Conservation (phyloP, 1,139 yeast genomes). For the Pneumocystis murina region DNA sequence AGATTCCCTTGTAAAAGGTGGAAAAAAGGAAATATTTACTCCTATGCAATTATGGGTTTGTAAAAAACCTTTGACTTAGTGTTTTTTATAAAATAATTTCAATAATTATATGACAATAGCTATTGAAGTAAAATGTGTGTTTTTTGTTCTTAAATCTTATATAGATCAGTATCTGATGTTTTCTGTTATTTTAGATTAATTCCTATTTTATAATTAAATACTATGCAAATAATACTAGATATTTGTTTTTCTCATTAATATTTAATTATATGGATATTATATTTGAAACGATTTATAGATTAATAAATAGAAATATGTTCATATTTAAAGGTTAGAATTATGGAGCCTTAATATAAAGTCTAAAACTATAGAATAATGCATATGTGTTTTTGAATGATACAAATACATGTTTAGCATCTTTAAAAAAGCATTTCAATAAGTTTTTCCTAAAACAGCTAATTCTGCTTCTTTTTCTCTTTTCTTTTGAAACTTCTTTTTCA, state of each 20-base stretch:
- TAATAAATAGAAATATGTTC: no score
- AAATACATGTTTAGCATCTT: not conserved
- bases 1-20: slow-evolving; percentile 86
- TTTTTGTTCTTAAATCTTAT: not conserved
- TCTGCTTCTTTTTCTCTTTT: slow-evolving; percentile 4
- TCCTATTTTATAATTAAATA: no score
- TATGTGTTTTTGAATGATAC: not conserved
- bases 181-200: no score
- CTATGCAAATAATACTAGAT: no score
- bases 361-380: not conserved
- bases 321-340: no score
- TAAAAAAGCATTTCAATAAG: not conserved
- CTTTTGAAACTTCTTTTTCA: slow-evolving; percentile 6
- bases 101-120: not conserved
- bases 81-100: not conserved
- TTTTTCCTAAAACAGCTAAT: not conserved
- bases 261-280: no score
- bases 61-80: slow-evolving; percentile 15
- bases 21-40: slow-evolving; percentile 58
- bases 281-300: no score
- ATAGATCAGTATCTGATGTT: no score
- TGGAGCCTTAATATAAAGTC: not conserved
- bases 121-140: not conserved
- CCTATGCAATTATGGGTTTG: slow-evolving; percentile 30
- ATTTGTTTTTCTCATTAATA: no score